Base-by-base conservation (phyloP, 768 basidiomycete genomes). In the Tulasnella sp. region DNA sequence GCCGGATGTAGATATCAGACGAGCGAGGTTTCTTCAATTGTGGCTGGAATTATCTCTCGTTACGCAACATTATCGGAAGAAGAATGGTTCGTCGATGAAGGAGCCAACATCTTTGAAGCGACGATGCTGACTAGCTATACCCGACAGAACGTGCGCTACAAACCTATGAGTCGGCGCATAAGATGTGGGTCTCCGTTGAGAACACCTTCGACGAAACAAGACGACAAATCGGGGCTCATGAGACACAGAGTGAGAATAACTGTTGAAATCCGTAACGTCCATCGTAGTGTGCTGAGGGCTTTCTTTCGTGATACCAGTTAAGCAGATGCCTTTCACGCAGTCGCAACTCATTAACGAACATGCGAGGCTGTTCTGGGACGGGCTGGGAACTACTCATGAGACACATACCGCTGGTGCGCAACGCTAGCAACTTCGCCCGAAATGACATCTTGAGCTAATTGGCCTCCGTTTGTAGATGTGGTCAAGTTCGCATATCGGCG, bases 401-500 rank as follows among this genome's bases (percentile, higher is more conserved):
- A 88, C 89, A 15, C 92, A 89, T 80, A 88, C 91, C 9, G 82
- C 88, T 39, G 90, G 93, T 92, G 79, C 73, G 58, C 22, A 34
- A 22, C 31, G 12, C 4, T 25, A 17, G 1, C 31, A n/a, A n/a
- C 6, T 34, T 34, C 17, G 4, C 9, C 8, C 9, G 31, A 17
- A 7, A 11, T 7, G 12, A 34, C 85, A 80, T 14, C 0, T 40
- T 75, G 29, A 25, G 1, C 37, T 25, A 22, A 64, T 71, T 37
- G 0, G 22, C n/a, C 6, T 37, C 49, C 19, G 8, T 31, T 40
- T 36, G 25, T 79, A 94, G 93, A 91, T 31, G 84, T 93, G 15
- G 85, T 95, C 73, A 84, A 85, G n/a, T 94, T 93, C 81, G 92
- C 90, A 0, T 95, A 94, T 80, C 83, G 90, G 75, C 90, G 92